Percentiles rank a stretch among this genome's conserved stretches.
Evolutionary conservation across 345 rosid species (phyloP).

Genomic region (Acer yangbiense): DNA sequence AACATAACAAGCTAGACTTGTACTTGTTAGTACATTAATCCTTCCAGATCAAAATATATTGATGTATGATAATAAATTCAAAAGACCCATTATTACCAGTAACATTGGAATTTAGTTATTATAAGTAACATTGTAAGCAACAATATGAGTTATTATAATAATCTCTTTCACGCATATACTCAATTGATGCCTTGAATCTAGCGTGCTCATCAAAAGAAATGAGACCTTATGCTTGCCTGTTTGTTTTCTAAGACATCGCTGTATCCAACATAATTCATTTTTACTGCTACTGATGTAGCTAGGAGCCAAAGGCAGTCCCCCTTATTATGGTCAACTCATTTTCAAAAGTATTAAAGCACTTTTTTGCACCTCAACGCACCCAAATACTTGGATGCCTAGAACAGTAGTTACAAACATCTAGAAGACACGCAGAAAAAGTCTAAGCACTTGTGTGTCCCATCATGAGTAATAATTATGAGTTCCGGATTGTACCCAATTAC

Average conservation of each 20-base stretch:
- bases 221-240: background rate
- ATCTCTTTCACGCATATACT: conserved; percentile 2
- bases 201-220: background rate
- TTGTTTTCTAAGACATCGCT: background rate
- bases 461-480: conserved; percentile 1
- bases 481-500: conserved; percentile 35
- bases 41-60: background rate
- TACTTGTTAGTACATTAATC: background rate
- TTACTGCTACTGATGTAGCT: background rate
- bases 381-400: background rate
- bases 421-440: background rate
- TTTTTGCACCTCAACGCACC: background rate
- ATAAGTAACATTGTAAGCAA: background rate
- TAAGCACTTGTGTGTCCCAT: background rate
- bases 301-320: conserved; percentile 1
- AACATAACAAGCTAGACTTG: background rate
- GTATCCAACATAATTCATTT: background rate
- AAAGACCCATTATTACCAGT: background rate
- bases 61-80: background rate
- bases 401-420: background rate
- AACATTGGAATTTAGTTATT: background rate
- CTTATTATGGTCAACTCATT: background rate
- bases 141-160: conserved; percentile 1
- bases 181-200: background rate
- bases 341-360: background rate